Percentiles rank a stretch among this genome's conserved stretches.
These are phyloP conservation scores for Geotrichum phurueaensis DNA, from an alignment of 1,139 yeast genomes.

Conservation along the genomic window DNA sequence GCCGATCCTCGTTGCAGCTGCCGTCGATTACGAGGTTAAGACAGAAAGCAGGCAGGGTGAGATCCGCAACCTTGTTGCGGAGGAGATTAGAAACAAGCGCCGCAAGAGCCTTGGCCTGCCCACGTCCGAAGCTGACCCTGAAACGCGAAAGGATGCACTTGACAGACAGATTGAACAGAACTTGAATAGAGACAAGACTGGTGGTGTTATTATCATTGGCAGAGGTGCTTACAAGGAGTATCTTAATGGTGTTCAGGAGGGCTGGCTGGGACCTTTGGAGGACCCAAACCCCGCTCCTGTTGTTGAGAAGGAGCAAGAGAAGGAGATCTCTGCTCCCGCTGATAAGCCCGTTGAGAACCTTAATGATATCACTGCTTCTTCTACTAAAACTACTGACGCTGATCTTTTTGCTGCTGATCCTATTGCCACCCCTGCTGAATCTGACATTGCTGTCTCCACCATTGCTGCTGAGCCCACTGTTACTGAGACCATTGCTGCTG, in stretches of 20 bases:
- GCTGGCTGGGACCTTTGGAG: slow-evolving; percentile 84
- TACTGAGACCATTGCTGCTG: slow-evolving; percentile 2
- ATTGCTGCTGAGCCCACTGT: slow-evolving; percentile 1
- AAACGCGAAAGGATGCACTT: slow-evolving; percentile 27
- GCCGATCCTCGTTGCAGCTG: slow-evolving; percentile 81
- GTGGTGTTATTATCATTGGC: slow-evolving; percentile 89
- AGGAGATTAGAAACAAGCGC: slow-evolving; percentile 68
- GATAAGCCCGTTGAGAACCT: slow-evolving; percentile 1
- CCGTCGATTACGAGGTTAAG: slow-evolving; percentile 74
- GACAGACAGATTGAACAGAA: slow-evolving; percentile 29
- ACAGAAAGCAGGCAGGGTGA: slow-evolving; percentile 80
- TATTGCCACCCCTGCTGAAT: slow-evolving; percentile 4
- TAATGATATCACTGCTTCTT: slow-evolving; percentile 1
- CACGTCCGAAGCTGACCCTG: slow-evolving; percentile 23
- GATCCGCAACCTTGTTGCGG: slow-evolving; percentile 75
- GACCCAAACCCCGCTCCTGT: slow-evolving; percentile 42
- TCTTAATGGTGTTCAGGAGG: slow-evolving; percentile 86
- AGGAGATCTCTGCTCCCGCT: slow-evolving; percentile 2
- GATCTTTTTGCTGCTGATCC: slow-evolving; percentile 8
- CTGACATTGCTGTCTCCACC: neutral
- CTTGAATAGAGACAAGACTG: slow-evolving; percentile 38
- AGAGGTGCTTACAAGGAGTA: slow-evolving; percentile 96
- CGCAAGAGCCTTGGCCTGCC: slow-evolving; percentile 35
- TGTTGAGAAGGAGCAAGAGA: slow-evolving; percentile 15
- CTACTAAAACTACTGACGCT: neutral